Conservation (phyloP, 768 basidiomycete species). For the Russula griseocarnosa region DNA sequence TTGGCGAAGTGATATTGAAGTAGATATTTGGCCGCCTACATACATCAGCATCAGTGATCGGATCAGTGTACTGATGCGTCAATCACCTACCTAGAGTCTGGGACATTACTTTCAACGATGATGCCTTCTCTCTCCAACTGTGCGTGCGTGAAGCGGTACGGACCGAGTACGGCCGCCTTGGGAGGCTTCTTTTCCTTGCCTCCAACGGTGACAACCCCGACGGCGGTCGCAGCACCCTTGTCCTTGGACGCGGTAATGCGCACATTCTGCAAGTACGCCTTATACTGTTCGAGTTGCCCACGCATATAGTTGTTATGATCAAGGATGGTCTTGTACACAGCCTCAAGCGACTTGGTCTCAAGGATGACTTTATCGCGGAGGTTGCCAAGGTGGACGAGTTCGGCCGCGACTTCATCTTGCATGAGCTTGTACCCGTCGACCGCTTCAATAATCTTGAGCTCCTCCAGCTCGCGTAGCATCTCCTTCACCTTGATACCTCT, state of each 20-base stretch:
- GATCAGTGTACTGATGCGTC: slow-evolving; percentile 17
- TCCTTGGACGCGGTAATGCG: slow-evolving; percentile 85
- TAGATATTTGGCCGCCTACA: slow-evolving; percentile 92
- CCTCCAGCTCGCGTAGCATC: slow-evolving; percentile 95
- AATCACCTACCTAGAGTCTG: slow-evolving; percentile 81
- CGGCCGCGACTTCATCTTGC: slow-evolving; percentile 95
- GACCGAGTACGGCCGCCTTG: slow-evolving; percentile 85
- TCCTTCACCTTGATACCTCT: slow-evolving; percentile 99
- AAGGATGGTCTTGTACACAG: slow-evolving; percentile 98
- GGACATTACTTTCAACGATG: slow-evolving; percentile 98
- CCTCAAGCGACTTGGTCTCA: slow-evolving; percentile 89
- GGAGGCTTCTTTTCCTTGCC: slow-evolving; percentile 94
- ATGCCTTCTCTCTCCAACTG: slow-evolving; percentile 99
- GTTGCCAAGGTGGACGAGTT: slow-evolving; percentile 94
- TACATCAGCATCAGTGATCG: slow-evolving; percentile 14
- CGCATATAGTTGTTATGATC: slow-evolving; percentile 98
- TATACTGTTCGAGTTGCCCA: slow-evolving; percentile 97
- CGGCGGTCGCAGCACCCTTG: slow-evolving; percentile 80
- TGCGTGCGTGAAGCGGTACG: slow-evolving; percentile 96
- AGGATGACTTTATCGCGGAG: slow-evolving; percentile 90
- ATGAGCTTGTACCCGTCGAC: slow-evolving; percentile 87
- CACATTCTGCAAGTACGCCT: slow-evolving; percentile 97
- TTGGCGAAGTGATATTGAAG: slow-evolving; percentile 97
- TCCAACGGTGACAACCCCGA: slow-evolving; percentile 92
- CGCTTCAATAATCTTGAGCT: slow-evolving; percentile 78